Base-by-base conservation (phyloP, 2,329 filamentous ascomycete species). In the Zelopaecilomyces penicillatus region DNA sequence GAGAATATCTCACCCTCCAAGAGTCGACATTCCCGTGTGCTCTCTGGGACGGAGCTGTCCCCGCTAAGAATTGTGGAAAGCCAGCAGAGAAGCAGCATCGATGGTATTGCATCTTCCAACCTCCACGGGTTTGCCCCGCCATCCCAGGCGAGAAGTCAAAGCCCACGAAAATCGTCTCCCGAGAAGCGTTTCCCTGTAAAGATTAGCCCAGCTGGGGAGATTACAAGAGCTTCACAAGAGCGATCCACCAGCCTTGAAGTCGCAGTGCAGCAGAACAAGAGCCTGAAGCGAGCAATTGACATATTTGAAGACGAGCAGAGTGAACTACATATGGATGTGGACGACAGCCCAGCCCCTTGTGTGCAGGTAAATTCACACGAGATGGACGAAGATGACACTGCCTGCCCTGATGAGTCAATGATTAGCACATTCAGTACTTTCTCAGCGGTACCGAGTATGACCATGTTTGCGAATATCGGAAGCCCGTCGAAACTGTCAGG, bases 371-470 rank as follows among this genome's bases (percentile, higher is more conserved):
- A 64, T 8, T 50, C 46, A 30, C 41, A 46, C 5, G 43, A 48
- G 10, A 50, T 53, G 39, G 56, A 59, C 8, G 57, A 63, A 40
- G 59, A 64, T 11, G 65, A 69, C 33, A 57, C 64, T n/a, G 69
- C 72, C 37, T 75, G 75, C 37, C 76, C 74, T 2, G 83, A 88
- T 52, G 83, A 87, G 54, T 85, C 82, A 37, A 67, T 83, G 76
- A 73, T 88, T 63, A 95, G 87, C 73, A 83, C 83, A 4, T 85
- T 95, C 61, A 95, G 88, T 69, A 81, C 77, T 9, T 96, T 96
- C 65, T 96, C 91, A 1, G 88, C 87, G 6, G 80, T 95, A 43
- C 88, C 88, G 5, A 87, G 91, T 56, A 80, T 93, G 79, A 93
- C 88, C 19, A 82, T 83, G 56, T 88, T 94, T 57, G 83, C 87